Conservation (phyloP, 257 asterid species). For the Primulina tabacum region DNA sequence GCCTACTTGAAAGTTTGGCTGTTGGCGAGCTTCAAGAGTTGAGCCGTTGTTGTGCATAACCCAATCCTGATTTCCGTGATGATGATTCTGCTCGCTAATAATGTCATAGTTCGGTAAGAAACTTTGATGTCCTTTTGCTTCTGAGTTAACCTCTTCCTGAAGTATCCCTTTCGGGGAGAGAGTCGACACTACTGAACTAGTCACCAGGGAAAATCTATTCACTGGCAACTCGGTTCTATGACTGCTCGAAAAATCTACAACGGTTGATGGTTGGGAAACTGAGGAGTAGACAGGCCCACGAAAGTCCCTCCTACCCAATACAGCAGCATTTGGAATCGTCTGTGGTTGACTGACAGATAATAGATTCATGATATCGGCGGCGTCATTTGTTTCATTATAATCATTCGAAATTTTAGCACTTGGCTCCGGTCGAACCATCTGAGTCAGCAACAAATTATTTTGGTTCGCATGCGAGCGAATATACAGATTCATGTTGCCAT, state of each 20-base stretch:
- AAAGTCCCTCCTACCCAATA: constrained; percentile 34
- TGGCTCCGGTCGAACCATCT: no score
- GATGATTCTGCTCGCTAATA: no score
- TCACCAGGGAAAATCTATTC: constrained; percentile 35
- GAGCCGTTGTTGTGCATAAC: constrained; percentile 43
- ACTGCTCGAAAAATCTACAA: constrained; percentile 47
- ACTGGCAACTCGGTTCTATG: constrained; percentile 35
- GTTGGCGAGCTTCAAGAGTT: constrained; percentile 35
- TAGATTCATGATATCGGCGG: no score
- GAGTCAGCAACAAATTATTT: no score
- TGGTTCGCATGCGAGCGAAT: no score
- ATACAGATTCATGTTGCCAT: no score
- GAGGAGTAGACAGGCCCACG: constrained; percentile 37
- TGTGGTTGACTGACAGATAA: constrained; percentile 3
- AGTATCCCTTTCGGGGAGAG: constrained; percentile 27
- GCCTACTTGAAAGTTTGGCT: constrained; percentile 35
- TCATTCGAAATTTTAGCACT: no score
- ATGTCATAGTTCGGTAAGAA: constrained; percentile 42
- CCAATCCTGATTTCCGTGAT: constrained; percentile 45
- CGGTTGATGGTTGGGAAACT: no score
- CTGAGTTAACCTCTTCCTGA: constrained; percentile 41
- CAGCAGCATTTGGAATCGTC: constrained; percentile 28
- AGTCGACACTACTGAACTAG: constrained; percentile 35
- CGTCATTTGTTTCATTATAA: no score
- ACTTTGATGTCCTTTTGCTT: constrained; percentile 39